phyloP scores from a whole-genome alignment of 176 grass and related monocot species.

The Puccinellia tenuiflora region DNA sequence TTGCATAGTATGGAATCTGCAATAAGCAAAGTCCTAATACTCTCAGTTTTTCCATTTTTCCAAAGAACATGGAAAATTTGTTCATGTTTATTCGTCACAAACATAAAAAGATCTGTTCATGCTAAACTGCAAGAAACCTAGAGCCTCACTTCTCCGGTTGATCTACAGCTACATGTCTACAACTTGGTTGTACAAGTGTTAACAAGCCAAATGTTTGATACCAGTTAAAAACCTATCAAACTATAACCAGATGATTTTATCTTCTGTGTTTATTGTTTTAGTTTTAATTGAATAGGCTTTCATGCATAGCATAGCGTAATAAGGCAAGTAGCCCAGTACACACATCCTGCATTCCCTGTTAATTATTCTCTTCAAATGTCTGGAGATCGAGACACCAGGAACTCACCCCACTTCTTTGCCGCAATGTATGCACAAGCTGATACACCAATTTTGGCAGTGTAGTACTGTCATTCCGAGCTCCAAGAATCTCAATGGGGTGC shows the following conservation, averaged over 20 bases:
- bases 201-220: not conserved
- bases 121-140: not conserved
- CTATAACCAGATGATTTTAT: not conserved
- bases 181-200: not conserved
- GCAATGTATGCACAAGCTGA: not conserved
- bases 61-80: not conserved
- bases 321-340: not conserved
- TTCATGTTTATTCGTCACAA: too few species aligned
- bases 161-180: not conserved
- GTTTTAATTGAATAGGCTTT: not conserved
- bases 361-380: not conserved
- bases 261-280: not conserved
- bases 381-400: not conserved
- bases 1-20: constrained; percentile 29
- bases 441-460: constrained; percentile 17
- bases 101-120: not conserved
- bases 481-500: constrained; percentile 35
- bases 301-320: not conserved
- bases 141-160: not conserved
- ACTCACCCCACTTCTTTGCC: not conserved
- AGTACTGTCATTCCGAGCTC: not conserved
- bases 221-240: not conserved
- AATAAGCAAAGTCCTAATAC: not conserved
- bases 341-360: not conserved
- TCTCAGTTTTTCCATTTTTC: not conserved